Base-by-base conservation (phyloP, 2,329 filamentous ascomycete genomes). In the Metarhizium rileyi region DNA sequence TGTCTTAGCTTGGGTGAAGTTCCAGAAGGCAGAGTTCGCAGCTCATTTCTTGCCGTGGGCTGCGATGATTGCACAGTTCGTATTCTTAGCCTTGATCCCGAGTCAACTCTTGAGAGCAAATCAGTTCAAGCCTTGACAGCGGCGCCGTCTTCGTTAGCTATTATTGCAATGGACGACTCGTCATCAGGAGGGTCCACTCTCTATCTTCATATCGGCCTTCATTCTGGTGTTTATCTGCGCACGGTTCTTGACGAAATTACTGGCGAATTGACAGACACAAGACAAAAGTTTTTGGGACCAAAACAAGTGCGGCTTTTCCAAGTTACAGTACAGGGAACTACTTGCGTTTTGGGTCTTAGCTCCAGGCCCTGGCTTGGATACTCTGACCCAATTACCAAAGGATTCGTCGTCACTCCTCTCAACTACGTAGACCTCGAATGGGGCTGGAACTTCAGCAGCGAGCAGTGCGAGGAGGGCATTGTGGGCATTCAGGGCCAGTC, bases 351-450 rank as follows among this genome's bases (percentile, higher is more conserved):
- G 47, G 91, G 88, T 2, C 76, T 97, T 49, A 96, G 90, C 65
- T 94, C 90, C 16, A 82, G 91, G 50, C 87, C 93, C n/a, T 98
- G 91, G 90, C 76, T 99, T 4, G 91, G 90, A 41, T 97, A 97
- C 63, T 86, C 90, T 0, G 89, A 97, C 60, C 83, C 87, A 2
- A 84, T 90, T 52, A 90, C 86, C 2, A 88, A 87, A 61, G 84
- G 84, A 35, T 95, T 96, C 61, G 88, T 94, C 69, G 83, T 97
- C 57, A 96, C 91, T 1, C 93, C 94, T 0, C 71, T 99, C 27
- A 88, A 87, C 65, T 96, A 95, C 61, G 83, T 85, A 48, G 83
- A 86, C 38, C 78, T 98, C 26, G 90, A 95, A 66, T 96, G 89
- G 75, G 90, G 87, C 3, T 95, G 90, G 85, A 95, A 93, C 60